phyloP scores from a whole-genome alignment of 2,329 filamentous ascomycete genomes.

The Calonectria pseudoreteaudii region DNA sequence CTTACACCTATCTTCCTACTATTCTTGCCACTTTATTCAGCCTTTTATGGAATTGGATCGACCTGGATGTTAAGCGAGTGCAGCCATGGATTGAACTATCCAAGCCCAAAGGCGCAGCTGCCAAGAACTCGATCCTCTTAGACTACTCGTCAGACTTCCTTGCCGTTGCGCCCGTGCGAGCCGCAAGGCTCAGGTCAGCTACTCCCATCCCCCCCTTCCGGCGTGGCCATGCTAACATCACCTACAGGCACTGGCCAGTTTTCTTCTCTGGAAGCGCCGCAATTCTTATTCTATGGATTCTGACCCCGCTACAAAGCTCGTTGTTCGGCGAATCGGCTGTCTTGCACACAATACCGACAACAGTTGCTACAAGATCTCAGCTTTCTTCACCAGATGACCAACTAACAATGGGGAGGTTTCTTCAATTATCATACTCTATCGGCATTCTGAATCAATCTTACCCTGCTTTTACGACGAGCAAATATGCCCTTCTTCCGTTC shows the following conservation, averaged over 20 bases:
- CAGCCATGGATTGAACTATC: neutral
- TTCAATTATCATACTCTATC: neutral
- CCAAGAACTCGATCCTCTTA: neutral
- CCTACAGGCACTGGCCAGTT: neutral
- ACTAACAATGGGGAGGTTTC: neutral
- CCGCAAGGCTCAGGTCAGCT: neutral
- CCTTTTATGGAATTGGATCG: neutral
- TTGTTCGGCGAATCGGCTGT: neutral
- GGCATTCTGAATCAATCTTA: neutral
- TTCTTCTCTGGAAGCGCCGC: neutral
- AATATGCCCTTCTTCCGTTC: neutral
- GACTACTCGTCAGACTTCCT: neutral
- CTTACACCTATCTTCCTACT: neutral
- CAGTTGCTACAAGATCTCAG: neutral
- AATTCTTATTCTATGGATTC: slow-evolving; percentile 4
- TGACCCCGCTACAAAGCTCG: neutral
- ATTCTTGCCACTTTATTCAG: neutral
- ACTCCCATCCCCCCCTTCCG: too few relatives aligned
- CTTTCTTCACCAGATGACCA: neutral
- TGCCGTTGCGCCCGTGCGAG: neutral
- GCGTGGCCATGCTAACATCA: neutral
- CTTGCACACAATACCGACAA: neutral
- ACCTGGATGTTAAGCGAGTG: neutral
- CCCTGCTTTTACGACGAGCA: neutral
- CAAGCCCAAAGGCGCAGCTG: neutral